Evolutionary conservation across 768 basidiomycete genomes (phyloP), one percentile per base, ranked within the genome.

Genomic region (Krasilnikovozyma curviuscula): DNA sequence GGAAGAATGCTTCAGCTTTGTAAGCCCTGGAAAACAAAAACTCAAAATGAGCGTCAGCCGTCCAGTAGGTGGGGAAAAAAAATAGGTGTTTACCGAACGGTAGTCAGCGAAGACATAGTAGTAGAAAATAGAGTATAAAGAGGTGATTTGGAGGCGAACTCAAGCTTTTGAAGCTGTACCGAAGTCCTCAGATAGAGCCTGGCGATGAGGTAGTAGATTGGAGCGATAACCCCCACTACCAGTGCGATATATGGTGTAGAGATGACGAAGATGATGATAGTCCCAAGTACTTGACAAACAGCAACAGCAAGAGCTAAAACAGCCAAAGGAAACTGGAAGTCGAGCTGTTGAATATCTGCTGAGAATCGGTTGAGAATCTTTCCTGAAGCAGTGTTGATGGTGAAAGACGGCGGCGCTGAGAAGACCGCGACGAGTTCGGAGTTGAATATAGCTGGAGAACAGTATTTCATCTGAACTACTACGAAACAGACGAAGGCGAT

Each of bases 161-260:
- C 41, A 27, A 44, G 35, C 7, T 44, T 41, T 38, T 44, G 42
- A 0, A 50, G 49, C 30, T 50, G 49, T 14, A 44, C 45, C 18
- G 18, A 23, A 3, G 49, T 50, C 2, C 31, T 21, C 23, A 50
- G 41, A 32, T 50, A 50, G 42, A 50, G 39, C 12, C 34, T 25
- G 10, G 45, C 16, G 35, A 44, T 39, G 3, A 50, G 8, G 18
- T 21, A 34, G 42, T 44, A 50, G 35, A 39, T 5, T 5, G 49
- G 49, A 9, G 25, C 41, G 3, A 50, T n/a, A 16, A 50, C 27
- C n/a, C 23, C 16, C 14, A 48, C 41, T 10, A 40, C 6, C 1
- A 48, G 46, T 12, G 31, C 43, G n/a, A 50, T 41, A 41, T 44
- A 50, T 7, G 49, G 42, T 3, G 49, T 50, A n/a, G 48, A 40